Percentiles rank a stretch among this genome's conserved stretches.
Conservation (phyloP, 441 rosid genomes). For the Theobroma grandiflorum region DNA sequence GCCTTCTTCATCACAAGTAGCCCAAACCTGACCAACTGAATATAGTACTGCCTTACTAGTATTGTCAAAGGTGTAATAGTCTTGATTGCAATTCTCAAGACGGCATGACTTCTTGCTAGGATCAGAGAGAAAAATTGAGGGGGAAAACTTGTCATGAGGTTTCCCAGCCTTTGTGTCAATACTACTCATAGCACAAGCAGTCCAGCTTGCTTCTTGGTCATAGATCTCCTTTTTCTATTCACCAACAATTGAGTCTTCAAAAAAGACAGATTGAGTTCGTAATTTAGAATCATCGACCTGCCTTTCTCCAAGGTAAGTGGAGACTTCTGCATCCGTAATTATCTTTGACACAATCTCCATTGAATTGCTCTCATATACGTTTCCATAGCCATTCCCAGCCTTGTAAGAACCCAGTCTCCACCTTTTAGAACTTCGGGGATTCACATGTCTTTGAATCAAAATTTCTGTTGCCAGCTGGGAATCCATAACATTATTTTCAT, state of each 20-base stretch:
- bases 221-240: neutral
- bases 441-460: conserved; percentile 13
- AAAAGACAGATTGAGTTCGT: neutral
- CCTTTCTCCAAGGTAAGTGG: no score
- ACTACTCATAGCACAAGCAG: neutral
- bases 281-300: no score
- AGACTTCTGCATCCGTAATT: no score
- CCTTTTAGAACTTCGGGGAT: neutral
- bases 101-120: conserved; percentile 11
- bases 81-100: conserved; percentile 17
- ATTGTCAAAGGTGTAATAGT: conserved; percentile 29
- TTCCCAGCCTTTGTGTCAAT: neutral
- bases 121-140: no score
- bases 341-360: no score
- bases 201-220: neutral
- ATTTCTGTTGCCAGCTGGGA: neutral
- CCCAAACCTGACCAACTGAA: conserved; percentile 34
- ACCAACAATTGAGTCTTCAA: neutral
- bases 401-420: conserved; percentile 7
- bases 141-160: no score
- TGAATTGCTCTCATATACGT: no score
- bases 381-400: neutral
- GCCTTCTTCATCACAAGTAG: conserved; percentile 13
- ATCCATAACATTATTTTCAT: neutral
- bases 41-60: conserved; percentile 24